Evolutionary conservation across 805 yeast genomes (phyloP), one percentile per base, ranked within the genome.

Genomic region (Babjeviella inositovora): DNA sequence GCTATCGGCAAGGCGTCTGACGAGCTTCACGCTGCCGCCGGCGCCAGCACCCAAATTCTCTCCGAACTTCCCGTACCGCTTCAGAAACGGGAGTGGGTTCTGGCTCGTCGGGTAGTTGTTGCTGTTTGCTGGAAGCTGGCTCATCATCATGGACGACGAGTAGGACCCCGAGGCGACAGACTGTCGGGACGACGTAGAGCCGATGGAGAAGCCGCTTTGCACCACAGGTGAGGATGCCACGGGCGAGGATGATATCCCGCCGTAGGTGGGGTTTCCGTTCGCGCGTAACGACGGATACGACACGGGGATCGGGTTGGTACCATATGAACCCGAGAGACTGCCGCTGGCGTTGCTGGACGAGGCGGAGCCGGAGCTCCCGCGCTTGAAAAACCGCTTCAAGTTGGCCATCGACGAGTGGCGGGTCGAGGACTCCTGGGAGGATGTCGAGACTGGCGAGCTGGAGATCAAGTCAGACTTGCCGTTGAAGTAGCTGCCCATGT

Each of bases 21-120:
- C 74, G 23, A 84, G 55, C 37, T 71, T 70, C 16, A 85, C 96
- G 9, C 75, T 64, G 4, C 96, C 96, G 23, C 96, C 96, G 2
- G 95, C 95, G 25, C 96, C 96, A 11, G 90, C 90, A 26, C 95
- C 96, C 22, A 85, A 57, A 28, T 68, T 77, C 31, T 82, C 87
- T 25, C 93, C 93, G 25, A 76, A 71, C 42, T 73, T 77, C 24
- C 75, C 67, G 45, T 82, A 84, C 34, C 84, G 56, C 39, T 75
- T 81, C 19, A 76, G 67, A 33, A 74, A 72, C 2, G 85, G 84
- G 28, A 60, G 24, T 51, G 60, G 10, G 49, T 51, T 14, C 55
- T 42, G 30, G 48, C 46, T 42, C 14, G 45, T 29, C 2, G 47
- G 47, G 22, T 47, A 49, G 24, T 47, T 50, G 39, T 43, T 33